Percentiles rank a stretch among this genome's conserved stretches.
phyloP scores from a whole-genome alignment of 768 basidiomycete genomes.

The Rhodotorula taiwanensis region DNA sequence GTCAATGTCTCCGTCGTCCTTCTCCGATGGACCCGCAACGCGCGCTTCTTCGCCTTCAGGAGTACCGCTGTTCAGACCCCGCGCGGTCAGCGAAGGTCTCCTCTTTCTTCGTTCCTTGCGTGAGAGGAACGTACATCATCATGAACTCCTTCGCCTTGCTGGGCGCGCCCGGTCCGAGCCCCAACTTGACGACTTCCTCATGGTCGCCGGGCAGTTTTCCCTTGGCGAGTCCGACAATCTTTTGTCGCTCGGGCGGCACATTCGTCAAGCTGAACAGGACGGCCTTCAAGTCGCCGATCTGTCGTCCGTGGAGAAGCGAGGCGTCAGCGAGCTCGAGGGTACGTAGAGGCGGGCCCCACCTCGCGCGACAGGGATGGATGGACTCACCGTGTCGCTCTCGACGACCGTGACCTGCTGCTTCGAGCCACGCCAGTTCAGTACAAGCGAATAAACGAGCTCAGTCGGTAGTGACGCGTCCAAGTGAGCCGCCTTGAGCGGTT shows the following conservation, averaged over 20 bases:
- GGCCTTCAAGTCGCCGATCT: slow-evolving; percentile 69
- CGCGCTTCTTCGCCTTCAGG: slow-evolving; percentile 79
- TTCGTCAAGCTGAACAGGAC: slow-evolving; percentile 61
- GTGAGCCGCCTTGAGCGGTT: background rate
- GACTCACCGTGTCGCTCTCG: slow-evolving; percentile 21
- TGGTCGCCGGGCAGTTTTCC: slow-evolving; percentile 74
- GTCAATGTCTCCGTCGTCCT: slow-evolving; percentile 72
- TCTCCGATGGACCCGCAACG: slow-evolving; percentile 56
- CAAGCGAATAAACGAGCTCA: slow-evolving; percentile 10
- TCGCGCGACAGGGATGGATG: background rate
- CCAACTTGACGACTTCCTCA: slow-evolving; percentile 52
- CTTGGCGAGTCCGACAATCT: slow-evolving; percentile 76
- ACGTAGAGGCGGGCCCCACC: background rate
- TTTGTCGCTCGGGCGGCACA: slow-evolving; percentile 78
- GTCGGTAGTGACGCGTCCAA: background rate
- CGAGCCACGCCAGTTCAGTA: slow-evolving; percentile 6
- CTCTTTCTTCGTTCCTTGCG: background rate
- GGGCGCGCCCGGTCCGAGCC: background rate
- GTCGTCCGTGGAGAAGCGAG: too few species aligned
- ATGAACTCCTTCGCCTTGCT: slow-evolving; percentile 51
- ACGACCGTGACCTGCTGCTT: slow-evolving; percentile 5
- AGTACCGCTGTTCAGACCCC: slow-evolving; percentile 61
- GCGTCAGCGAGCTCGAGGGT: background rate
- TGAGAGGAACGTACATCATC: slow-evolving; percentile 43
- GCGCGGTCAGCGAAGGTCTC: too few species aligned